A percentile compares a stretch with the other conserved stretches of the same genome.
Evolutionary conservation across 23 red algal species (phyloP).

Genomic region (Gracilaria gracilis): DNA sequence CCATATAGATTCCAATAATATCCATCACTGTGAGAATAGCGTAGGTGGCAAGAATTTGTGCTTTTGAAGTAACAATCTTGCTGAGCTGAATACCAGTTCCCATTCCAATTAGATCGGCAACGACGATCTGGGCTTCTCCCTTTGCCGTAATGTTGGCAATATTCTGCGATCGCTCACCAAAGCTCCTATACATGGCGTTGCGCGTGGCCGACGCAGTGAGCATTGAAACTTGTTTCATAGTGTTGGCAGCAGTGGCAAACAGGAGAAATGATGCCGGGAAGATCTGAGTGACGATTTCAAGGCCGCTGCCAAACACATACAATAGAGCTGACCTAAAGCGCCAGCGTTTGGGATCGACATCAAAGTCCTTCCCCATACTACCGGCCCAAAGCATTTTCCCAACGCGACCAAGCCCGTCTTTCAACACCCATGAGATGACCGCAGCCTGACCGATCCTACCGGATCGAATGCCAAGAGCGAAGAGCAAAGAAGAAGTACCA

Average conservation of each 20-base stretch:
- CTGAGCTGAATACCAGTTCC: constrained; percentile 85
- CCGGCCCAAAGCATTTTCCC: constrained; percentile 99
- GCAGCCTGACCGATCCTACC: constrained; percentile 94
- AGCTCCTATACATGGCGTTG: constrained; percentile 99
- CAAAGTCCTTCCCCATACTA: constrained; percentile 93
- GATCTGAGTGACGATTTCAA: constrained; percentile 97
- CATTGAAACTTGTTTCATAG: constrained; percentile 94
- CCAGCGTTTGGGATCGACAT: constrained; percentile 97
- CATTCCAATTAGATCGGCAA: constrained; percentile 97
- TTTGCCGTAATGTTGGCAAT: constrained; percentile 99
- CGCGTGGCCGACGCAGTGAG: constrained; percentile 95
- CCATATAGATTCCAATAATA: constrained; percentile 92
- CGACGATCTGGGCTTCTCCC: constrained; percentile 97
- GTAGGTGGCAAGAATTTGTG: constrained; percentile 80
- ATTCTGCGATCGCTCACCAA: constrained; percentile 89
- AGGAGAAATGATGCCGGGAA: constrained; percentile 94
- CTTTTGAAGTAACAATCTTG: constrained; percentile 72
- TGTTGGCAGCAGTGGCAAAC: constrained; percentile 92
- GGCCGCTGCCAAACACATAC: constrained; percentile 90
- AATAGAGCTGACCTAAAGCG: constrained; percentile 90
- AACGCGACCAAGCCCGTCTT: constrained; percentile 94
- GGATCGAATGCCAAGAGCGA: constrained; percentile 97
- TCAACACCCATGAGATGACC: constrained; percentile 94
- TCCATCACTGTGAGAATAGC: constrained; percentile 82
- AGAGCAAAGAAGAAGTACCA: constrained; percentile 90